Percentiles rank a stretch among this genome's conserved stretches.
These are phyloP conservation scores for Naematelia aurantialba DNA, from an alignment of 768 basidiomycete genomes.

Conservation along the genomic window DNA sequence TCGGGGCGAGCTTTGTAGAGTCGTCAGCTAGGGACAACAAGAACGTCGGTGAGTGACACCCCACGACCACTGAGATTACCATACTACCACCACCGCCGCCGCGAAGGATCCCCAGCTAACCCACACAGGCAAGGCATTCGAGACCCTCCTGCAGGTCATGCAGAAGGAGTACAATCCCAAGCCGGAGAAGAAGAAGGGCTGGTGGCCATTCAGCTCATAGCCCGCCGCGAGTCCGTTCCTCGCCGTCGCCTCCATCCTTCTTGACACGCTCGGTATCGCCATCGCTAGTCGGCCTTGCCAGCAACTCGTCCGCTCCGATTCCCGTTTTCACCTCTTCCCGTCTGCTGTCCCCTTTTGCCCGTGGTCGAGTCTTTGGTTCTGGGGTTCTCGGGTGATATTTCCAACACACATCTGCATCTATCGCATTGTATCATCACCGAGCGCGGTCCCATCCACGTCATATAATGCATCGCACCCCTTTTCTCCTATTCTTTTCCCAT, in stretches of 20 bases:
- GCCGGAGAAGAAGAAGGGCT: slow-evolving; percentile 48
- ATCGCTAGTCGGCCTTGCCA: too few relatives aligned
- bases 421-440: not conserved
- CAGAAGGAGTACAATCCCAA: slow-evolving; percentile 48
- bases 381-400: not conserved
- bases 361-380: not conserved
- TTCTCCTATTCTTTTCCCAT: too few relatives aligned
- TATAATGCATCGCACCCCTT: too few relatives aligned
- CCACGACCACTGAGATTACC: slow-evolving; percentile 75
- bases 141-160: slow-evolving; percentile 48
- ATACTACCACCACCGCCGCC: slow-evolving; percentile 72
- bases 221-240: not conserved
- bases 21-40: slow-evolving; percentile 80
- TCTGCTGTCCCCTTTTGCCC: not conserved
- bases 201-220: slow-evolving; percentile 40
- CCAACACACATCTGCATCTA: not conserved
- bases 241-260: not conserved
- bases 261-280: too few relatives aligned
- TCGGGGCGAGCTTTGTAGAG: slow-evolving; percentile 77
- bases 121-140: slow-evolving; percentile 50
- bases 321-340: not conserved
- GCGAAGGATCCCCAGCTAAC: slow-evolving; percentile 67
- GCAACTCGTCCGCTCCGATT: not conserved
- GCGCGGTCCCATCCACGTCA: not conserved
- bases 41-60: slow-evolving; percentile 79